Evolutionary conservation across 2,329 filamentous ascomycete genomes (phyloP), one percentile per base, ranked within the genome.

Genomic region (Massarina eburnea): DNA sequence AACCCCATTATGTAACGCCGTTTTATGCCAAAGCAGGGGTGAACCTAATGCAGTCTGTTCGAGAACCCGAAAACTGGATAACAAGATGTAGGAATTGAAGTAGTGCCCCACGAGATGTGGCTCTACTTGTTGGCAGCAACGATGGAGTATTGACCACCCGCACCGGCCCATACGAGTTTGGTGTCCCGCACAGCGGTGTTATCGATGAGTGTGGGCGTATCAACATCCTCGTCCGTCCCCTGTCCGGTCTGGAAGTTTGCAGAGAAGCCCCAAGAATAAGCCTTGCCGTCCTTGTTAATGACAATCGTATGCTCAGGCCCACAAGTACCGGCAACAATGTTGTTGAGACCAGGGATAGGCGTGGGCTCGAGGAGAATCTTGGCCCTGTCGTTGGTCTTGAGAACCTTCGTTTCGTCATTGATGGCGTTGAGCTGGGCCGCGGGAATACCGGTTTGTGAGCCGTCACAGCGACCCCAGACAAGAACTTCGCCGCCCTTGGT

Each of bases 81-180:
- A 14, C 6, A 14, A 30, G 27, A 30, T 14, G 27, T 8, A 27
- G 21, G 36, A 30, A 38, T 40, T 35, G 36, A 36, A 29, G 38
- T 26, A 45, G 36, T 12, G 19, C 8, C 4, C 8, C 22, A n/a
- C 15, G 7, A 12, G 15, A 37, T n/a, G 17, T 12, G 4, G 36
- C 15, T 29, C 35, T 58, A 59, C 46, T 62, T 63, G 51, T 61
- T 58, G 39, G 57, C 62, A 29, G 78, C 76, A n/a, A 89, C 59
- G 19, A 89, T 72, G 1, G 84, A 86, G 68, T 83, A 96, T 65
- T 96, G 91, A 4, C 91, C 91, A 54, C 92, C 91, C n/a, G 86
- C 86, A 34, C 88, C 89, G n/a, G 88, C 88, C 71, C 80, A 89
- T 26, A 84, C 78, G 34, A 96, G 78, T 68, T 85, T 83, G 72